Base-by-base conservation (phyloP, 2,329 filamentous ascomycete species). In the Didymella pomorum region DNA sequence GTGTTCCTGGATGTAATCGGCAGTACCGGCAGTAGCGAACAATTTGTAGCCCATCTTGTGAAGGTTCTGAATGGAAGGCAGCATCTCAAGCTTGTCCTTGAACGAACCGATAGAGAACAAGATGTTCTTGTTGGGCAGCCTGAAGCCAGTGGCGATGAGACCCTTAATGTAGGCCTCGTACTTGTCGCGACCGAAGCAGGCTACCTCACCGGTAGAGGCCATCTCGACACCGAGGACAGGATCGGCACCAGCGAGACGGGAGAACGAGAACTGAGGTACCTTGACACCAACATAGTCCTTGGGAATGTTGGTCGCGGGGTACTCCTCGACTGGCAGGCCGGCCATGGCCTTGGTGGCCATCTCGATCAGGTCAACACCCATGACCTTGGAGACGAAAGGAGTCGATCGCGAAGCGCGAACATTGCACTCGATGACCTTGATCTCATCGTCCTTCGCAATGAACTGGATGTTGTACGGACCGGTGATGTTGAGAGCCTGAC, bases 361-460 rank as follows among this genome's bases (percentile, higher is more conserved):
- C 82, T 97, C 94, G 66, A 99, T 97, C 63, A 99, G 84, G 75
- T 99, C 94, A 51, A 97, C 91, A 50, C 93, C 93, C 92, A 97
- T 98, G 67, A 96, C 92, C 83, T 99, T 99, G 65, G 93, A 97
- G 16, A 98, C 93, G 74, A 99, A 99, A 61, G 95, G 95, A 84
- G 97, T 97, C 0, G 94, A 98, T 65, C 95, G 87, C 44, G 95
- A 97, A 16, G 95, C 95, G 63, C 95, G 89, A 60, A 98, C 95
- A 72, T 99, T 99, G 80, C 95, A 98, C 81, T 99, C 95, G 65
- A 99, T 99, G 66, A 99, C 95, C 84, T 98, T 98, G 83, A 99
- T 98, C 67, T 98, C 94, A 76, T 98, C 98, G 78, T 98, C 93
- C 82, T 98, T 98, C 71, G 95, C 95, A 71, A 99, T 99, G 82